Conservation (phyloP, 495 filamentous ascomycete species). For the Tuber indicum region DNA sequence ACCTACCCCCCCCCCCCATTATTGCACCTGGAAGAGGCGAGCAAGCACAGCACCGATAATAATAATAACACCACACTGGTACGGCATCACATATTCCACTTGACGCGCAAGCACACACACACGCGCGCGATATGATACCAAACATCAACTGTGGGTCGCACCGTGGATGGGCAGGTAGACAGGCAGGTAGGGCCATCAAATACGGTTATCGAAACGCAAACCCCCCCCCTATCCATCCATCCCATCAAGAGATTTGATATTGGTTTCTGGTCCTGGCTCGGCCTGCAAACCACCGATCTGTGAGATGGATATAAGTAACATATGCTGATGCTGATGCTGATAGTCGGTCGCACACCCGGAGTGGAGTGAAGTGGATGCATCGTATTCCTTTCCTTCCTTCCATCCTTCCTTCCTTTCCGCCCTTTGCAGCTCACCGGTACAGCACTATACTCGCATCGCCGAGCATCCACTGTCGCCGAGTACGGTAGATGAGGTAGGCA, state of each 20-base stretch:
- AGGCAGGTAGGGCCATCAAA: neutral
- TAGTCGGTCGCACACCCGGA: constrained; percentile 1
- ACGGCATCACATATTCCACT: neutral
- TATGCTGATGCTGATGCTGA: neutral
- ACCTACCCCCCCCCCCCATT: neutral
- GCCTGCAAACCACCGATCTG: neutral
- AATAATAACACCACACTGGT: neutral
- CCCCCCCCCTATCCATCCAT: neutral
- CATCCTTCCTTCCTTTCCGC: neutral
- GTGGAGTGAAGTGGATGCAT: neutral
- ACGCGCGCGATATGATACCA: neutral
- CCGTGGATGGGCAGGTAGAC: neutral
- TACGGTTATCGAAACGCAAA: neutral
- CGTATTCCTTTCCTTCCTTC: neutral
- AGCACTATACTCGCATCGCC: neutral
- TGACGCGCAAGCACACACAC: neutral
- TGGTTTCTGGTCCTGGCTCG: neutral
- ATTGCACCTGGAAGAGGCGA: neutral
- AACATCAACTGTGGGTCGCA: neutral
- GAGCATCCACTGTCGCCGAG: neutral
- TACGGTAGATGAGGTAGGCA: neutral
- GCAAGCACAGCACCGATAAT: neutral
- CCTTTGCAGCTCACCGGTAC: neutral
- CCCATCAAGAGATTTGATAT: neutral
- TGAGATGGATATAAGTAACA: constrained; percentile 1